Percentiles rank a stretch among this genome's conserved stretches.
Conservation (phyloP, 1,139 yeast genomes). For the Yamadazyma atlantica region DNA sequence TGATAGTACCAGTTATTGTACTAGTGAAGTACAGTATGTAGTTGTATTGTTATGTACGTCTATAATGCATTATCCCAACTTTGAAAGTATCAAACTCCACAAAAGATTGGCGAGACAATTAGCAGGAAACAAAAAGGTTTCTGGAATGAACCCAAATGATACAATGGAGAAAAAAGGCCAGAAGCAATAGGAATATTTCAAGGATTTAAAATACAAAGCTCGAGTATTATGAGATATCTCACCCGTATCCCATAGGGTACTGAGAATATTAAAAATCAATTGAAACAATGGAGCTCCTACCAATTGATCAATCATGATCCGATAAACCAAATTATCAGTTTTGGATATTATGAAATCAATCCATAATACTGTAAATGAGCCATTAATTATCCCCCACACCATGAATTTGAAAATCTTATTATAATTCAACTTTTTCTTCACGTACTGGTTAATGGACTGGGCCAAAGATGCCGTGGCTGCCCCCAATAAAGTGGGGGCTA, state of each 20-base stretch:
- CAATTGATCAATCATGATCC: conserved; percentile 53
- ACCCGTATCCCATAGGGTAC: conserved; percentile 57
- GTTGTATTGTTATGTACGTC: no score
- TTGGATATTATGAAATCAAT: conserved; percentile 44
- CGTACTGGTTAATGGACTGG: conserved; percentile 54
- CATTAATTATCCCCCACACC: conserved; percentile 65
- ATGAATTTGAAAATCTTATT: conserved; percentile 49
- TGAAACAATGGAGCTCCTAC: conserved; percentile 59
- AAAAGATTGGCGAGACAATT: conserved; percentile 56
- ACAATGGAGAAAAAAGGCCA: conserved; percentile 61
- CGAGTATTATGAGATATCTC: conserved; percentile 28
- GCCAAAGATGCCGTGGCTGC: conserved; percentile 55
- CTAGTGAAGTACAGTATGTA: no score
- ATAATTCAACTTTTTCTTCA: conserved; percentile 38
- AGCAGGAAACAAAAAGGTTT: conserved; percentile 52
- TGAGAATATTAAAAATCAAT: conserved; percentile 46
- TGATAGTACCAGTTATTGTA: no score
- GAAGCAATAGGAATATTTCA: conserved; percentile 53
- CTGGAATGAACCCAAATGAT: conserved; percentile 50
- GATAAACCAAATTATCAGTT: conserved; percentile 31
- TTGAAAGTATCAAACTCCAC: conserved; percentile 56
- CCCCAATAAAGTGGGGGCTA: conserved; percentile 48
- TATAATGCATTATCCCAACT: conserved; percentile 8
- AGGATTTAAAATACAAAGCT: conserved; percentile 42
- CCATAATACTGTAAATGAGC: conserved; percentile 58